These are phyloP conservation scores for Quillaja saponaria DNA, from an alignment of 306 rosid species.

Conservation along the genomic window DNA sequence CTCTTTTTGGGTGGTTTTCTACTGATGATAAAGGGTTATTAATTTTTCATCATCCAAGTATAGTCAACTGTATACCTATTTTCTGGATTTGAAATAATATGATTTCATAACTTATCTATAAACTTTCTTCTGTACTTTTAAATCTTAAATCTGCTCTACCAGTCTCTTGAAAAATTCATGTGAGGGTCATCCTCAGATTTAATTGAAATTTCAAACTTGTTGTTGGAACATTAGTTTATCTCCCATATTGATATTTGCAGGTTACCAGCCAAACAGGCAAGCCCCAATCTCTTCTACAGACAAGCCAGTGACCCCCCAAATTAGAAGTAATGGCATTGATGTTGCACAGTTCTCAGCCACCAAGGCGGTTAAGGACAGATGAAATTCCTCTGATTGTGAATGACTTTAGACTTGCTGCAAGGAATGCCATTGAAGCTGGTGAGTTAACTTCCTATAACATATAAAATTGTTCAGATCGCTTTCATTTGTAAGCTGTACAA, in stretches of 20 bases:
- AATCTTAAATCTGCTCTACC: too few relatives aligned
- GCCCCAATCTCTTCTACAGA: slow-evolving; percentile 61
- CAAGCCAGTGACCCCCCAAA: slow-evolving; percentile 44
- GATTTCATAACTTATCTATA: too few relatives aligned
- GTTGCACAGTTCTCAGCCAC: slow-evolving; percentile 44
- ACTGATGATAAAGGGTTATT: too few relatives aligned
- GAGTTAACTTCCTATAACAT: not conserved
- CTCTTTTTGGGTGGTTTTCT: too few relatives aligned
- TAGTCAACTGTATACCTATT: too few relatives aligned
- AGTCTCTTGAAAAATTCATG: too few relatives aligned
- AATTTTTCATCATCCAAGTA: too few relatives aligned
- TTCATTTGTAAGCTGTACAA: not conserved
- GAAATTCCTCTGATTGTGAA: slow-evolving; percentile 54
- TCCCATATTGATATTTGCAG: slow-evolving; percentile 33
- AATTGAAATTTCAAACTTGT: too few relatives aligned
- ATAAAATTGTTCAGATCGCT: not conserved
- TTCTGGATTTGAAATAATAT: too few relatives aligned
- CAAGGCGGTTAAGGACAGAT: slow-evolving; percentile 48
- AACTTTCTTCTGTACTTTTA: too few relatives aligned
- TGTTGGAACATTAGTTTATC: not conserved
- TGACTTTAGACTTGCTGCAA: slow-evolving; percentile 52
- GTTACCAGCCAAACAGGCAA: slow-evolving; percentile 49
- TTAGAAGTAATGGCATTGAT: slow-evolving; percentile 31
- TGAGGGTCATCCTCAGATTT: not conserved
- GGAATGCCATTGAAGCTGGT: slow-evolving; percentile 71